A percentile compares a stretch with the other conserved stretches of the same genome.
phyloP scores from a whole-genome alignment of 768 basidiomycete species.

The Tylopilus balloui region DNA sequence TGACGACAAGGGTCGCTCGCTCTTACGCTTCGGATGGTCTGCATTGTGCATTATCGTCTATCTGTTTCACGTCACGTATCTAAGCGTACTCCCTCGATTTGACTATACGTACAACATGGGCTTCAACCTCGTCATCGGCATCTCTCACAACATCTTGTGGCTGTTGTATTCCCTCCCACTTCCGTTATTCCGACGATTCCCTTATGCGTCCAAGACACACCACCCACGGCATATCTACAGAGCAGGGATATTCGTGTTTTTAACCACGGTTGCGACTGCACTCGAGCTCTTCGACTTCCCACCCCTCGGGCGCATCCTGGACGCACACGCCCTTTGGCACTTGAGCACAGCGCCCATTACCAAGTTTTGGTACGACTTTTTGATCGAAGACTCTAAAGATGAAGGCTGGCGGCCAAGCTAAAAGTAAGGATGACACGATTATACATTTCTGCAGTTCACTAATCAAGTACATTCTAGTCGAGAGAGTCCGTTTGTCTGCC shows the following conservation, averaged over 20 bases:
- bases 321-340: constrained; percentile 95
- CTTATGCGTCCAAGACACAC: constrained; percentile 50
- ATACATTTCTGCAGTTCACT: constrained; percentile 1
- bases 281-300: constrained; percentile 93
- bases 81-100: constrained; percentile 71
- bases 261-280: constrained; percentile 69
- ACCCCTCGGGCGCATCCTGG: constrained; percentile 67
- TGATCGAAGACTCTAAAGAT: constrained; percentile 68
- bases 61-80: constrained; percentile 72
- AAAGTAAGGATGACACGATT: constrained; percentile 20
- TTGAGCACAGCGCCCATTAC: constrained; percentile 75
- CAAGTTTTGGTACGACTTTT: constrained; percentile 80
- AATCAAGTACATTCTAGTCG: constrained; percentile 13
- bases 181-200: constrained; percentile 51
- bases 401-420: constrained; percentile 56
- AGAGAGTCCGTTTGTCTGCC: constrained; percentile 1
- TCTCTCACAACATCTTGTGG: constrained; percentile 83
- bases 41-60: constrained; percentile 51
- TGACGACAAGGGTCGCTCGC: constrained; percentile 16
- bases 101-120: constrained; percentile 92
- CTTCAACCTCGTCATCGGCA: constrained; percentile 74
- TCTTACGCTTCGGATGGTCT: constrained; percentile 40
- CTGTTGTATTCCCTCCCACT: constrained; percentile 57
- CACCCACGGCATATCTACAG: constrained; percentile 52
- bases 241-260: constrained; percentile 55